Evolutionary conservation across 495 filamentous ascomycete species (phyloP), one percentile per base, ranked within the genome.

Genomic region (Podospora didyma): DNA sequence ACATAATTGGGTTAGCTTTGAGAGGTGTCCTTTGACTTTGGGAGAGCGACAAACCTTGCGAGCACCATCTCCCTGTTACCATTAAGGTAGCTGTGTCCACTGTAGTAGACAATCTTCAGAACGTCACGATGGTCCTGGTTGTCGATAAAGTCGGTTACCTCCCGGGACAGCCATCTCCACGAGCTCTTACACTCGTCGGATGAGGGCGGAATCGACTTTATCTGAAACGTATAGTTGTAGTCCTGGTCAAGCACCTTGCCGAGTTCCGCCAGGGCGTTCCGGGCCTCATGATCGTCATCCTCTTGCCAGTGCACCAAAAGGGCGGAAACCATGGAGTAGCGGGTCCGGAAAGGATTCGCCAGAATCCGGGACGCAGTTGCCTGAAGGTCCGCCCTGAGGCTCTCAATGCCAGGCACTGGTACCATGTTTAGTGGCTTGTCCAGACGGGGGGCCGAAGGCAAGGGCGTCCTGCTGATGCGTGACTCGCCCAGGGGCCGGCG

Each of bases 251-350:
- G 69, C 4, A 76, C 69, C 3, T 62, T 63, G 46, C 57, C 69
- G 17, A 79, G 58, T 22, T 79, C 75, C 22, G 72, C 56, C 28
- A 78, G 61, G 16, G 71, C 69, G 5, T 37, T 53, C 19, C 48
- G 61, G 7, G 69, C 70, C 2, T 57, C 61, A 6, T 59, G 54
- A 20, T 79, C 70, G 2, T 72, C 67, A 48, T 78, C 76, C 31
- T 76, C 73, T 50, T 78, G 69, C 77, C 77, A 79, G 46, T 70
- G 70, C 14, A 78, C 63, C 26, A 79, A 44, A n/a, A 79, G 73
- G 4, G 64, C 74, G 35, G 70, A 72, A 26, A 73, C 75, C 21
- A 60, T 58, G 52, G 65, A 65, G 52, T 79, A 79, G 16, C 77
- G 73, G 60, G 69, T 72, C 52, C 76, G 74, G 41, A 66, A 61